These are phyloP conservation scores for Mediolabrus comicus DNA, from an alignment of 108 stramenopile genomes.

Conservation along the genomic window DNA sequence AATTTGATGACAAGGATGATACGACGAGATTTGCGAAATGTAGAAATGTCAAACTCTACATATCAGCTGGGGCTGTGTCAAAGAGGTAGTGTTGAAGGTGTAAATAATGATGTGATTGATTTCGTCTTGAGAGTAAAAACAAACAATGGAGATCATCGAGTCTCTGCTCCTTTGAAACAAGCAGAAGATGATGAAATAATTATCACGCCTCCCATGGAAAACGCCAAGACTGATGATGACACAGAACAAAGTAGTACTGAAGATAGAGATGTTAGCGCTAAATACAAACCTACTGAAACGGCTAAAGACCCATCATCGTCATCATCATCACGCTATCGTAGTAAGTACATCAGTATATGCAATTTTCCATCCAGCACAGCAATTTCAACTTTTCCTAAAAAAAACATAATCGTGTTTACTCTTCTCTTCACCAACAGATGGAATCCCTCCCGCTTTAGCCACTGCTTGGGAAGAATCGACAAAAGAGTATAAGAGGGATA, in stretches of 20 bases:
- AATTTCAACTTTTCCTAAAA: not conserved
- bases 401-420: too few relatives aligned
- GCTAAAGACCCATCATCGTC: too few relatives aligned
- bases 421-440: not conserved
- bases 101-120: not conserved
- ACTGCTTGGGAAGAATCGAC: not conserved
- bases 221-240: too few relatives aligned
- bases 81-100: not conserved
- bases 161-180: not conserved
- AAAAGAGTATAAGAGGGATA: not conserved
- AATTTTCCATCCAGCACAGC: not conserved
- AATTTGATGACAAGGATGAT: too few relatives aligned
- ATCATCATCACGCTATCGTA: not conserved
- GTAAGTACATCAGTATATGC: not conserved
- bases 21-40: not conserved
- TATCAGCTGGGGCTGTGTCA: not conserved
- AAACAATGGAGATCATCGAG: not conserved
- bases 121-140: not conserved
- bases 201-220: not conserved
- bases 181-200: not conserved
- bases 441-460: not conserved
- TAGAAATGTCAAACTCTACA: not conserved
- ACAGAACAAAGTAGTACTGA: not conserved
- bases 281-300: not conserved
- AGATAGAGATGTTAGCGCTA: not conserved